phyloP scores from a whole-genome alignment of 2,329 filamentous ascomycete species.

The Aspergillus candidus region DNA sequence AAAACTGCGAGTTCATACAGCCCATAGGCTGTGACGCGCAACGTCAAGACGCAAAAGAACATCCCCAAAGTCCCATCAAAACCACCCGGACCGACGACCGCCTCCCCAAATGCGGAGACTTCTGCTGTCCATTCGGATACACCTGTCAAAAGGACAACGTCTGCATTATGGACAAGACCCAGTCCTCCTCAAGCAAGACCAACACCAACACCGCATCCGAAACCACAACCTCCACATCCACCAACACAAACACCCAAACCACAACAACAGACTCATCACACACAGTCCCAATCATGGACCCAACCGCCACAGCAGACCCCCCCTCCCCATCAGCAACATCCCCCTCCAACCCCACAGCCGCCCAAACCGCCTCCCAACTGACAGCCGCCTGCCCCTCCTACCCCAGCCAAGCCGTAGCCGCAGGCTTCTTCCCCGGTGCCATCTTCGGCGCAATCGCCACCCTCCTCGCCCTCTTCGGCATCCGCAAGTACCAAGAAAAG shows the following conservation, averaged over 20 bases:
- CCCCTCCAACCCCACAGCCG: conserved; percentile 10
- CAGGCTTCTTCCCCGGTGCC: conserved; percentile 43
- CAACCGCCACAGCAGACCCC: background rate
- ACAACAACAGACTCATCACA: background rate
- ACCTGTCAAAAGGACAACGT: conserved; percentile 31
- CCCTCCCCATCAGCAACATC: conserved; percentile 8
- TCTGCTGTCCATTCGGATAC: conserved; percentile 45
- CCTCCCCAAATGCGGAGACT: conserved; percentile 37
- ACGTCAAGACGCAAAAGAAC: conserved; percentile 35
- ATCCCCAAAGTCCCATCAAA: conserved; percentile 35
- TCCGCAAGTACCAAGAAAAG: conserved; percentile 24
- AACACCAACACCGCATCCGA: too few species aligned
- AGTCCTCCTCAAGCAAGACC: conserved; percentile 9
- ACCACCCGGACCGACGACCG: conserved; percentile 37
- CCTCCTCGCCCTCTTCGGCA: conserved; percentile 44
- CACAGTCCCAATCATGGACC: conserved; percentile 1
- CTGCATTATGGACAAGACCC: conserved; percentile 23
- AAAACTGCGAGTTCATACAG: conserved; percentile 36
- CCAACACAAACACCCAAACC: conserved; percentile 10
- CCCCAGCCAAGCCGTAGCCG: conserved; percentile 36
- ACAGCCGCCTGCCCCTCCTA: conserved; percentile 32
- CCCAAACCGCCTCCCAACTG: background rate
- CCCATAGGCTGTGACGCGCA: conserved; percentile 40
- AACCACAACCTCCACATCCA: conserved; percentile 17
- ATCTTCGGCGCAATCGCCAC: conserved; percentile 45